Evolutionary conservation across 23 red algal species (phyloP).

Genomic region (Cyanidium caldarium): DNA sequence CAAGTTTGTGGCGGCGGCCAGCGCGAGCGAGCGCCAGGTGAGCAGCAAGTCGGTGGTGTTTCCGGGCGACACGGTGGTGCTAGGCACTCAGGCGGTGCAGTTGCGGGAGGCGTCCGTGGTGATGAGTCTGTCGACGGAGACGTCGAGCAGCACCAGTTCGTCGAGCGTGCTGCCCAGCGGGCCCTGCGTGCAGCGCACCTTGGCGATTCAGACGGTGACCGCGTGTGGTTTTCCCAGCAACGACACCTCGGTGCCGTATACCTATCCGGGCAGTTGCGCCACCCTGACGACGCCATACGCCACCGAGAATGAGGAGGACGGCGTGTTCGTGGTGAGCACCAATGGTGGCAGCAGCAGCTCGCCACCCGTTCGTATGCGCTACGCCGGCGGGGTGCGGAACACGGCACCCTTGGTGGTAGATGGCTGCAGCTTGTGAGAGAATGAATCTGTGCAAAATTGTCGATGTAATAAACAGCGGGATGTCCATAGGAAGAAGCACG

Average conservation of each 20-base stretch:
- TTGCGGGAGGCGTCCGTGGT: neutral
- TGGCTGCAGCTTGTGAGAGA: too few species aligned
- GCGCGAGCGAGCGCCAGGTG: neutral
- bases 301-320: neutral
- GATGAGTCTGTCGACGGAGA: too few species aligned
- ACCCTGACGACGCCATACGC: neutral
- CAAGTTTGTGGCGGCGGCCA: neutral
- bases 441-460: too few species aligned
- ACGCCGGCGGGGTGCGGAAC: neutral
- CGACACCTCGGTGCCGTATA: neutral
- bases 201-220: neutral
- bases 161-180: too few species aligned
- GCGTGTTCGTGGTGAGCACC: neutral
- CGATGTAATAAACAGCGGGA: too few species aligned
- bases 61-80: neutral
- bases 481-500: too few species aligned
- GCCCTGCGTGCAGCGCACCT: neutral
- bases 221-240: constrained; percentile 7
- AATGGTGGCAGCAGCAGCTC: neutral
- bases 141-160: neutral
- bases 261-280: neutral
- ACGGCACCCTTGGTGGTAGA: too few species aligned
- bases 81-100: neutral
- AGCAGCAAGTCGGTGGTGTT: neutral
- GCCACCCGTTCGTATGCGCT: neutral